Evolutionary conservation across 2,329 filamentous ascomycete species (phyloP).

Genomic region (Zymoseptoria crescenta): DNA sequence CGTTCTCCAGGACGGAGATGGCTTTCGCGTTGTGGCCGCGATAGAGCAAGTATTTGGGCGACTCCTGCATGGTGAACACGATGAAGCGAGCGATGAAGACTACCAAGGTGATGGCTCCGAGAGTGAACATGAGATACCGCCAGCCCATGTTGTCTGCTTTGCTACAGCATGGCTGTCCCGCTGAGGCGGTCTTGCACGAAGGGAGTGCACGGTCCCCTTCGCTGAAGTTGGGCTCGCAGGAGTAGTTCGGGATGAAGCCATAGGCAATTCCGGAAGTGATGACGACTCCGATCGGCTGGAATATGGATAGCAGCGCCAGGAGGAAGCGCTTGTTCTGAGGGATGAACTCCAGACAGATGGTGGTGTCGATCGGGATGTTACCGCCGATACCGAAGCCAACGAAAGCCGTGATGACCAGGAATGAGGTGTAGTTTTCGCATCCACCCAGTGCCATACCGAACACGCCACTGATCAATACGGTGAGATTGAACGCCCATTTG

Average conservation of each 20-base stretch:
- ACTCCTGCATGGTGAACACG: conserved; percentile 50
- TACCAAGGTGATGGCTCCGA: conserved; percentile 34
- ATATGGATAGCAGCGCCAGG: conserved; percentile 46
- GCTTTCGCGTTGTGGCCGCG: conserved; percentile 46
- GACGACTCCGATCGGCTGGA: conserved; percentile 50
- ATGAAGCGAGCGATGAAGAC: conserved; percentile 48
- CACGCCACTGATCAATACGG: conserved; percentile 46
- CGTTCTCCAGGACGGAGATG: conserved; percentile 37
- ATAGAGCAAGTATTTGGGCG: conserved; percentile 52
- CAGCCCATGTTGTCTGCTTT: conserved; percentile 38
- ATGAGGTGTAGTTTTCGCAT: conserved; percentile 43
- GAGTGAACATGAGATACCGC: conserved; percentile 37
- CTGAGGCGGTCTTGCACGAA: conserved; percentile 34
- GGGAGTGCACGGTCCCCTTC: conserved; percentile 33
- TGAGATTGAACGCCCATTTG: conserved; percentile 51
- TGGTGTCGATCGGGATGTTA: conserved; percentile 50
- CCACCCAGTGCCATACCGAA: conserved; percentile 48
- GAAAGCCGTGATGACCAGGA: conserved; percentile 48
- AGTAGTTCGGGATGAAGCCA: conserved; percentile 45
- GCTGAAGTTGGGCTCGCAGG: conserved; percentile 45
- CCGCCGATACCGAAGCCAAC: conserved; percentile 46
- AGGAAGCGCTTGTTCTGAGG: conserved; percentile 46
- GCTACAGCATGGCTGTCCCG: conserved; percentile 31
- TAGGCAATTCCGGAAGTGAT: conserved; percentile 46
- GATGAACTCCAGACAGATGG: conserved; percentile 50